Percentiles rank a stretch among this genome's conserved stretches.
phyloP scores from a whole-genome alignment of 2,329 filamentous ascomycete species.

The Cladosporium sp. region DNA sequence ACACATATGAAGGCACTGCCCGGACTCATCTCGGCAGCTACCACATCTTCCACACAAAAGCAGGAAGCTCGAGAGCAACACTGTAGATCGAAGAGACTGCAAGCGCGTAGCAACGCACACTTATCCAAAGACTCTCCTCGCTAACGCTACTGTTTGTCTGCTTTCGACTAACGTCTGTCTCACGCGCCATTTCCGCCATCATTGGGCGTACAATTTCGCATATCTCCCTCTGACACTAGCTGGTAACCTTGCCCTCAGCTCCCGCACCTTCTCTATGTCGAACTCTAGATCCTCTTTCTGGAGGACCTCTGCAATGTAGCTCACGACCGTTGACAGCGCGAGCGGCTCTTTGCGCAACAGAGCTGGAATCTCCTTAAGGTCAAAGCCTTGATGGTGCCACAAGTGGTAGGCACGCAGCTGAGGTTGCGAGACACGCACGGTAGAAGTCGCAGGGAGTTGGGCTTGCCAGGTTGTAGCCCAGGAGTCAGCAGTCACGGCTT shows the following conservation, averaged over 20 bases:
- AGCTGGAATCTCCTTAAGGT: conserved; percentile 53
- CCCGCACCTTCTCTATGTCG: conserved; percentile 37
- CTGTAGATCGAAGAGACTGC: neutral
- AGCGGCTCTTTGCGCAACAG: conserved; percentile 65
- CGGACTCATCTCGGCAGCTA: neutral
- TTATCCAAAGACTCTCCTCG: neutral
- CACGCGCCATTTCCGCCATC: neutral
- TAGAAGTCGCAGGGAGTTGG: conserved; percentile 19
- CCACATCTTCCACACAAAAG: neutral
- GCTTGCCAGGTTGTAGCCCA: conserved; percentile 25
- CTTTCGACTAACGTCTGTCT: neutral
- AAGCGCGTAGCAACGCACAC: neutral
- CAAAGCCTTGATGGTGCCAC: conserved; percentile 61
- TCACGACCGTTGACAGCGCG: conserved; percentile 56
- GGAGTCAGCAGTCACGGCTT: conserved; percentile 24
- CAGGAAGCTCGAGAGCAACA: neutral
- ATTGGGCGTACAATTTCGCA: conserved; percentile 7
- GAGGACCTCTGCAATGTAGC: conserved; percentile 62
- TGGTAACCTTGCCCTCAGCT: conserved; percentile 32
- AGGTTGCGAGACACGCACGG: conserved; percentile 11
- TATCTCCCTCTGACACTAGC: conserved; percentile 25
- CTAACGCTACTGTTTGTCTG: neutral
- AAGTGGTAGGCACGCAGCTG: conserved; percentile 60
- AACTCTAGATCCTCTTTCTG: conserved; percentile 54
- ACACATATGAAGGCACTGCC: neutral